Evolutionary conservation across 176 grass and related monocot genomes (phyloP), one percentile per base, ranked within the genome.

Genomic region (Bothriochloa decipiens): DNA sequence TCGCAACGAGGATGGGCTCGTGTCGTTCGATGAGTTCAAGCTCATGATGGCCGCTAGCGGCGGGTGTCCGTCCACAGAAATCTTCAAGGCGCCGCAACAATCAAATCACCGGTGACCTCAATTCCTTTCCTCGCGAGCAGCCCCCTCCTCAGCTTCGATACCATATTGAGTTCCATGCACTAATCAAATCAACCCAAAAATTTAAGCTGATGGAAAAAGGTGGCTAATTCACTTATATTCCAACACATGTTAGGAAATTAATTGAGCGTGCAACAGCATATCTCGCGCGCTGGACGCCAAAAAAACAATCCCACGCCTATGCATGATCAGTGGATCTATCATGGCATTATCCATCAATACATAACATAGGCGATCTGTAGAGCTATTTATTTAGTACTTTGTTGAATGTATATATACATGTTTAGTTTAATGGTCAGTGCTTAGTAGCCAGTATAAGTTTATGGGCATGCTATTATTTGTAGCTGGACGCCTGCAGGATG

Each of bases 11-110:
- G 96, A 99, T 20, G 96, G 96, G 0, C 84, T 89, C 67, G 77
- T 99, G 2, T 91, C 84, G 0, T 99, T 96, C 75, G 96, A 99
- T 43, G 96, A 99, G 89, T 99, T 99, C 85, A 96, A 91, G 86
- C 61, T 87, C 75, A 99, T 99, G 96, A 96, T 99, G 96, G 82
- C 91, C 37, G 75, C 37, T 40, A 86, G 61, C 23, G 87, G 58
- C 32, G 83, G 69, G n/a, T n/a, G n/a, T n/a, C n/a, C n/a, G n/a
- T n/a, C n/a, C n/a, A n/a, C n/a, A n/a, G n/a, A n/a, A n/a, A n/a
- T n/a, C n/a, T n/a, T n/a, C n/a, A n/a, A n/a, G n/a, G n/a, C n/a
- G n/a, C n/a, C n/a, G n/a, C n/a, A n/a, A n/a, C n/a, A n/a, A n/a
- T n/a, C n/a, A n/a, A n/a, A n/a, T n/a, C n/a, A n/a, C n/a, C n/a